A percentile compares a stretch with the other conserved stretches of the same genome.
phyloP scores from a whole-genome alignment of 257 asterid species.

The Oldenlandia corymbosa region DNA sequence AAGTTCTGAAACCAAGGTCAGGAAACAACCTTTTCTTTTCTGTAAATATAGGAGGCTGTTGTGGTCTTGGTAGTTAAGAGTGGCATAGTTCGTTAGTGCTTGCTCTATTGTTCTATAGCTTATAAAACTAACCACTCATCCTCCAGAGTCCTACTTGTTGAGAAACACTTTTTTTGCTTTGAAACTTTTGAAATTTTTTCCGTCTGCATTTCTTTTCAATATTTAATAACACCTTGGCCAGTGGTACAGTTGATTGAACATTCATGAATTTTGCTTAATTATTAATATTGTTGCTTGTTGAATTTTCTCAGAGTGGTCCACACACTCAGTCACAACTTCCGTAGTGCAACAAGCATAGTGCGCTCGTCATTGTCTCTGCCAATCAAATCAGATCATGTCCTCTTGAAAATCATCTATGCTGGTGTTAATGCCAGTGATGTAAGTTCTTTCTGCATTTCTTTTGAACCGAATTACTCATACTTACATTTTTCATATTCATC shows the following conservation, averaged over 20 bases:
- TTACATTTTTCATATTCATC: background rate
- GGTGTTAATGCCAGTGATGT: slow-evolving; percentile 99
- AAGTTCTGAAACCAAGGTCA: background rate
- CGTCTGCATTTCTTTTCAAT: background rate
- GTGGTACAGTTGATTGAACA: background rate
- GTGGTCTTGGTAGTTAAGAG: background rate
- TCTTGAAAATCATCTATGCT: slow-evolving; percentile 84
- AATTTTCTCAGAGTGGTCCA: slow-evolving; percentile 60
- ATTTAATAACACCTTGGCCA: background rate
- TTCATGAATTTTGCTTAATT: background rate
- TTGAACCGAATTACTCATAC: slow-evolving; percentile 5
- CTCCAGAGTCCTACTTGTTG: background rate
- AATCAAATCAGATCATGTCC: slow-evolving; percentile 68
- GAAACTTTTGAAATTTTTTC: background rate
- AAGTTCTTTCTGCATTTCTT: slow-evolving; percentile 34
- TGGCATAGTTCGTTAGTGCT: too few relatives aligned
- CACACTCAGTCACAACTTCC: slow-evolving; percentile 83
- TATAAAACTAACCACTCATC: background rate
- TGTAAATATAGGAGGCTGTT: background rate
- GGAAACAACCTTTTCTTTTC: background rate
- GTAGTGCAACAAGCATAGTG: slow-evolving; percentile 64
- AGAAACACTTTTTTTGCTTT: background rate
- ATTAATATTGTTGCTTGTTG: background rate
- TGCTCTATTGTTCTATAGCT: background rate
- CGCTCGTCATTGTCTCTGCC: slow-evolving; percentile 58